phyloP scores from a whole-genome alignment of 2,329 filamentous ascomycete species.

The Rhytidhysteron rufulum region DNA sequence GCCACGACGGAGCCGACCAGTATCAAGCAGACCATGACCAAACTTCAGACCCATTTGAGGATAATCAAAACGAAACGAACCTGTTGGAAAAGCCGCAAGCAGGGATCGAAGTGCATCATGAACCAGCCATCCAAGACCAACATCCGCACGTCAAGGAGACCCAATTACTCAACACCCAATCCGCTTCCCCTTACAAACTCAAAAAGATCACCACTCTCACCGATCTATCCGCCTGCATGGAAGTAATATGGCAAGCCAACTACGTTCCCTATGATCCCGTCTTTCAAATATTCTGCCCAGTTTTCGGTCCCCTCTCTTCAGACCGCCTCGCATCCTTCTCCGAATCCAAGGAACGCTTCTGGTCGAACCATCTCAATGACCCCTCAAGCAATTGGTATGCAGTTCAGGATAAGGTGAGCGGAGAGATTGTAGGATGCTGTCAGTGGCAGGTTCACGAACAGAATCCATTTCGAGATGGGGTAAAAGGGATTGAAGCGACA shows the following conservation, averaged over 20 bases:
- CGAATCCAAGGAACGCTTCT: slow-evolving; percentile 29
- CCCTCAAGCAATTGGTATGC: slow-evolving; percentile 31
- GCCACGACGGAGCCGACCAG: no score
- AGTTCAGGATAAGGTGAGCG: slow-evolving; percentile 19
- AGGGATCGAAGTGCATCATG: no score
- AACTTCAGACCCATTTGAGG: no score
- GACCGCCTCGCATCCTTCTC: slow-evolving; percentile 21
- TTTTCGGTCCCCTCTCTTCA: slow-evolving; percentile 22
- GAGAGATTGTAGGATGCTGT: slow-evolving; percentile 22
- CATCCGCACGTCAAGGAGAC: no score
- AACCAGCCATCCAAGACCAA: no score
- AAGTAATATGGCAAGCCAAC: slow-evolving; percentile 33
- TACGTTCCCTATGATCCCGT: slow-evolving; percentile 33
- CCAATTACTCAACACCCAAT: no score
- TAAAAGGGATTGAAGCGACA: slow-evolving; percentile 21
- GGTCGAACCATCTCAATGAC: slow-evolving; percentile 22
- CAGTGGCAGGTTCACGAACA: slow-evolving; percentile 27
- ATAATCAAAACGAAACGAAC: no score
- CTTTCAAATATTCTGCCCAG: slow-evolving; percentile 30
- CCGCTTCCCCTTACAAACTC: no score
- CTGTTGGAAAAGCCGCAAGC: no score
- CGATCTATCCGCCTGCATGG: slow-evolving; percentile 27
- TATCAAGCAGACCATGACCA: no score
- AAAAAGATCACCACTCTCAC: slow-evolving; percentile 21
- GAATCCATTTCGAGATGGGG: slow-evolving; percentile 28